Base-by-base conservation (phyloP, 768 basidiomycete genomes). In the Suillus fuscotomentosus region DNA sequence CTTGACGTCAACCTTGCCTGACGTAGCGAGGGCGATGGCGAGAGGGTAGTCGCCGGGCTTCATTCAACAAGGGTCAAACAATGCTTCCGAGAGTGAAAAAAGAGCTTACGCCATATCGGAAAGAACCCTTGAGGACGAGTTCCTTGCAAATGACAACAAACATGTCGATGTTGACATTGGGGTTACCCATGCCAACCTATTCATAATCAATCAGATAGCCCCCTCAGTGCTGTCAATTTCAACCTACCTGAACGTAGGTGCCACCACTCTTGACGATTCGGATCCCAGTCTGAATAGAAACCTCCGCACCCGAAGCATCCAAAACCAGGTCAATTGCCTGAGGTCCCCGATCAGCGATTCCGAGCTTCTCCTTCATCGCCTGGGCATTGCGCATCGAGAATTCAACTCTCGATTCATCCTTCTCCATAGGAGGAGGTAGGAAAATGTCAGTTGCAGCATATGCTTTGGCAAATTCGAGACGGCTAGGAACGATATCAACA, bases 281-380 rank as follows among this genome's bases (percentile, higher is more conserved):
- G 67, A 95, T 78, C 14, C 86, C 94, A 51, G 92, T 95, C 75
- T 94, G 94, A 65, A 97, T 92, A 60, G 94, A 97, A 7, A 88
- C 88, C 75, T 97, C 94, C 3, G 96, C 95, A 36, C 96, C 95
- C 63, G 91, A 94, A 14, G 94, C 94, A 72, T 99, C 96, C 54
- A 97, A 80, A 64, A 97, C 90, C 39, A 97, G 80, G 77, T 97
- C 94, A 67, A 97, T 87, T 4, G 86, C 83, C 9, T 83, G 82
- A 24, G 78, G 74, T 17, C 95, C 96, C 48, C 90, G 80, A 63
- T 90, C 90, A 42, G 86, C 79, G 63, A 97, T 86, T 10, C 83
- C 84, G 50, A 96, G 83, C 38, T 83, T 76, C 60, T 82, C 72
- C 67, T 82, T 86, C 84, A 99, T 85, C 43, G 82, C 78, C 39